Evolutionary conservation across 495 filamentous ascomycete species (phyloP), one percentile per base, ranked within the genome.

Genomic region (Penicillium turbatum): DNA sequence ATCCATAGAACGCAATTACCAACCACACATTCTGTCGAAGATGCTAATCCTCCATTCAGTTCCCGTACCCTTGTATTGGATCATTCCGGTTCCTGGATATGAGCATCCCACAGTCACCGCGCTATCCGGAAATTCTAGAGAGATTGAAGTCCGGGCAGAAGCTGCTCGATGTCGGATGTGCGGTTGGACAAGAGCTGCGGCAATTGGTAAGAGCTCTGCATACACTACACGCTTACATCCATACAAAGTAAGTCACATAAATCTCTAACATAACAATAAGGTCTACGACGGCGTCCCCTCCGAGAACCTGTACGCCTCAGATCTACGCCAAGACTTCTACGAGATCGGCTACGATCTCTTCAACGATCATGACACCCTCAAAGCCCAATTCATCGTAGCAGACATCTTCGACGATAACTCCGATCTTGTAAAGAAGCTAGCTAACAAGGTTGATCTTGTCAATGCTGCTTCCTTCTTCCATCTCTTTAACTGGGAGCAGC

Each of bases 391-490:
- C 54, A 62, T 85, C 61, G 5, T 68, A 54, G 68, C 67, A 0
- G 74, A 85, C 55, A 68, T 87, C 7, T 76, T 87, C 41, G 76
- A 81, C 17, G 49, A 67, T 1, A 50, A 66, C 2, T 72, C 70
- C 32, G 56, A 43, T 16, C 51, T 62, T 2, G 47, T 76, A 5
- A 63, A 63, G 17, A 38, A 56, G 0, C 56, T 84, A 21, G 55
- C 70, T 7, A 73, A 74, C 8, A 65, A 72, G 36, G 57, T 86
- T 1, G 77, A 86, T 45, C 80, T 87, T 24, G 59, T 85, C 30
- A 76, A 82, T 54, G 71, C 77, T 0, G 67, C 68, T 1, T 75
- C 74, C 0, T 82, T 88, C 55, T 77, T 88, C 38, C 83, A 87
- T 48, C 69, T 86, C 6, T 88, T 84, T 50, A 56, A 54, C n/a